Percentiles rank a stretch among this genome's conserved stretches.
phyloP scores from a whole-genome alignment of 2,329 filamentous ascomycete species.

The Rutstroemia sydowiana region DNA sequence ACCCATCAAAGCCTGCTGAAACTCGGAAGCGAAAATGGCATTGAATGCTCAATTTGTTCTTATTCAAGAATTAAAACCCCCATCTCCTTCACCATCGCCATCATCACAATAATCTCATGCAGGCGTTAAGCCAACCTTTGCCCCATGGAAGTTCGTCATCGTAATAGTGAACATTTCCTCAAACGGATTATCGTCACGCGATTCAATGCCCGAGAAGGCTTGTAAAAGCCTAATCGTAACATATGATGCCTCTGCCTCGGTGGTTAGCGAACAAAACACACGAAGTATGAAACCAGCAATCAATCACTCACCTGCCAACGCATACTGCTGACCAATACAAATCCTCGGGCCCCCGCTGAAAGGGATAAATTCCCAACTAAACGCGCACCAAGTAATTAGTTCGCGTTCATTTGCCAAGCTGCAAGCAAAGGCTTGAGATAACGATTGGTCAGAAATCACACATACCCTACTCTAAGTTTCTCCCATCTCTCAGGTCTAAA shows the following conservation, averaged over 20 bases:
- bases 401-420: background rate
- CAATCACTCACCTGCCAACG: constrained; percentile 6
- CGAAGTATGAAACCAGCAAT: constrained; percentile 19
- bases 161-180: constrained; percentile 22
- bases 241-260: constrained; percentile 36
- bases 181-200: constrained; percentile 17
- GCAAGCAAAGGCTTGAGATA: background rate
- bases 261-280: constrained; percentile 27
- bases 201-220: constrained; percentile 26
- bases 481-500: constrained; percentile 26
- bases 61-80: background rate
- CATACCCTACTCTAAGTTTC: constrained; percentile 22
- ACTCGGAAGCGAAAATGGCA: too few relatives aligned
- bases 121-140: constrained; percentile 21
- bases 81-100: background rate
- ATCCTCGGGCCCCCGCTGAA: constrained; percentile 65
- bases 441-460: background rate
- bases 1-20: too few relatives aligned
- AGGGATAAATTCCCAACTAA: constrained; percentile 64
- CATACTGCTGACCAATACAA: constrained; percentile 53
- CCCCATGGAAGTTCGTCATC: constrained; percentile 16
- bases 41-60: background rate
- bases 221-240: constrained; percentile 28
- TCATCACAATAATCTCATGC: constrained; percentile 15
- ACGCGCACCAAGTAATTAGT: background rate